Percentiles rank a stretch among this genome's conserved stretches.
Evolutionary conservation across 805 yeast genomes (phyloP).

Genomic region (Zygoascus tannicola): DNA sequence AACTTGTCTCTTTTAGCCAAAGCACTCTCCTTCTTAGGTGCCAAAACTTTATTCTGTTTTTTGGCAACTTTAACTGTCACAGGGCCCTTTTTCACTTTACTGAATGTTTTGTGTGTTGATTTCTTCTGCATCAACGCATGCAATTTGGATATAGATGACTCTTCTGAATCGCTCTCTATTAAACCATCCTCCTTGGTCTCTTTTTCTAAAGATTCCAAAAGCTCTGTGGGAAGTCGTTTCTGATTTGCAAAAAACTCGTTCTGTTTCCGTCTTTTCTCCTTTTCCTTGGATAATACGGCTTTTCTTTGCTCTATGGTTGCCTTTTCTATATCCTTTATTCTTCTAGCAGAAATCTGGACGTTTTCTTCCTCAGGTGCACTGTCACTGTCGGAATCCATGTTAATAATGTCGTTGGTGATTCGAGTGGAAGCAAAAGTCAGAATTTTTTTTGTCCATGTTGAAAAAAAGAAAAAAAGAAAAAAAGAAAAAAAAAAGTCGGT

Average conservation of each 20-base stretch:
- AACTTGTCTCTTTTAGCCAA: slow-evolving; percentile 20
- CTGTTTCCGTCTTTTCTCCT: slow-evolving; percentile 22
- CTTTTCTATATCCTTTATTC: slow-evolving; percentile 5
- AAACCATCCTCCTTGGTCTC: neutral
- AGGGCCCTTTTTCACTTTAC: slow-evolving; percentile 17
- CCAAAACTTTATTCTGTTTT: slow-evolving; percentile 16
- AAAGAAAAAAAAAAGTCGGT: too few species aligned
- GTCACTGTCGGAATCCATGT: slow-evolving; percentile 16
- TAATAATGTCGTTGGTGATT: too few species aligned
- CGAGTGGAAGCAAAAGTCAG: too few species aligned
- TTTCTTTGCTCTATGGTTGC: slow-evolving; percentile 7
- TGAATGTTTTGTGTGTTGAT: slow-evolving; percentile 8
- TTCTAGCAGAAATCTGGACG: slow-evolving; percentile 15
- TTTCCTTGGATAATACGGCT: slow-evolving; percentile 11
- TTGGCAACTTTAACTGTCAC: slow-evolving; percentile 21
- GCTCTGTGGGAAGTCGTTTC: slow-evolving; percentile 17
- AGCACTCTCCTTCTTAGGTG: slow-evolving; percentile 20
- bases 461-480: too few species aligned
- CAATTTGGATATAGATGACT: neutral
- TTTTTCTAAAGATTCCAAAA: slow-evolving; percentile 15
- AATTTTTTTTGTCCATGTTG: too few species aligned
- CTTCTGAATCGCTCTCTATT: neutral
- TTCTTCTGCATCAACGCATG: slow-evolving; percentile 2
- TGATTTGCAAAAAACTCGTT: slow-evolving; percentile 12
- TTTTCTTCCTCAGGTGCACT: slow-evolving; percentile 31